Percentiles rank a stretch among this genome's conserved stretches.
Conservation (phyloP, 306 rosid species). For the Betula pendula region DNA sequence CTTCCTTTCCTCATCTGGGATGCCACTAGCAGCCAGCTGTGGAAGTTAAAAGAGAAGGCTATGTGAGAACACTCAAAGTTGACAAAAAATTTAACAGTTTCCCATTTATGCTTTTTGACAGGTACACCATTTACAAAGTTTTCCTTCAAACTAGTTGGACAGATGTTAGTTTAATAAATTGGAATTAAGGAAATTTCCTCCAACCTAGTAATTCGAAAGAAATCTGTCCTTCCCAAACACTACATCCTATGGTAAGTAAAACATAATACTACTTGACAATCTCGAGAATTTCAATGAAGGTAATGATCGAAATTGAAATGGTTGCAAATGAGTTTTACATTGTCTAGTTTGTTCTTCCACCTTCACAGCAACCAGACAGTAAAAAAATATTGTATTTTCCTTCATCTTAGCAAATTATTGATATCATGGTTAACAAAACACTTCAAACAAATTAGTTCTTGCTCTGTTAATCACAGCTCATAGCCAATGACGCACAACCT, state of each 20-base stretch:
- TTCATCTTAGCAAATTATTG: neutral
- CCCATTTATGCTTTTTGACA: neutral
- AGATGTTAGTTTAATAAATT: no score
- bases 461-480: no score
- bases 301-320: neutral
- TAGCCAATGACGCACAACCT: neutral
- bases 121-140: neutral
- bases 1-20: conserved; percentile 82
- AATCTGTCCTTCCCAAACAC: neutral
- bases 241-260: neutral
- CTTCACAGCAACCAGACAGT: neutral
- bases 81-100: neutral
- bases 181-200: no score
- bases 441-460: no score
- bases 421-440: neutral
- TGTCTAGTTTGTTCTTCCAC: neutral
- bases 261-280: neutral
- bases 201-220: neutral
- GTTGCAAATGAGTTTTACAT: neutral
- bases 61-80: conserved; percentile 16
- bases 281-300: neutral
- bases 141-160: no score
- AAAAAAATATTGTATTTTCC: neutral
- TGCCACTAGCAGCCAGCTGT: conserved; percentile 78
- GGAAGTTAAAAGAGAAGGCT: conserved; percentile 20